Percentiles rank a stretch among this genome's conserved stretches.
Conservation (phyloP, 2,329 filamentous ascomycete species). For the Scedosporium aurantiacum region DNA sequence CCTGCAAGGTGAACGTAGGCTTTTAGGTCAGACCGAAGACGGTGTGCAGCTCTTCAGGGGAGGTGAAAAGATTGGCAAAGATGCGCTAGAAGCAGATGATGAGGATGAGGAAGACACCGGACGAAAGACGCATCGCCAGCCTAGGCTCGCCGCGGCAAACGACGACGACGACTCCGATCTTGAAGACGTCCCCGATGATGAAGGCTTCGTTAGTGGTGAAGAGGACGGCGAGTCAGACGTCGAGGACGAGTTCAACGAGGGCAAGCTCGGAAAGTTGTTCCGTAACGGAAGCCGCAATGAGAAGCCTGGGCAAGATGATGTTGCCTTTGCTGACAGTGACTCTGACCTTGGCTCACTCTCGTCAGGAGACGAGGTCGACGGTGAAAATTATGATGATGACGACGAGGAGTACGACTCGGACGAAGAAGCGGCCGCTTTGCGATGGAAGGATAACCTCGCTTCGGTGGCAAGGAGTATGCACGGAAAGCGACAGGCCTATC, state of each 20-base stretch:
- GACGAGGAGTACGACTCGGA: slow-evolving; percentile 44
- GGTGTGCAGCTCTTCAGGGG: slow-evolving; percentile 80
- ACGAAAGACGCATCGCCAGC: slow-evolving; percentile 45
- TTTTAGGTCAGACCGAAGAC: slow-evolving; percentile 72
- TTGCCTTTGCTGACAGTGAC: slow-evolving; percentile 92
- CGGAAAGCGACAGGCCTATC: slow-evolving; percentile 58
- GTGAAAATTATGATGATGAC: slow-evolving; percentile 35
- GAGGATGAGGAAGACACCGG: slow-evolving; percentile 43
- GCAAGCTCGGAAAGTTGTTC: slow-evolving; percentile 51
- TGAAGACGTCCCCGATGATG: slow-evolving; percentile 28
- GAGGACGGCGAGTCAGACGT: slow-evolving; percentile 19
- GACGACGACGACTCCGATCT: slow-evolving; percentile 42
- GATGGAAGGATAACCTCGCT: slow-evolving; percentile 83
- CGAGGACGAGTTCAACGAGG: slow-evolving; percentile 46
- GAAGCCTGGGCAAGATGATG: slow-evolving; percentile 51
- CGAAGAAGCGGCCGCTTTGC: slow-evolving; percentile 61
- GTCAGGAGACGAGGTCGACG: slow-evolving; percentile 13
- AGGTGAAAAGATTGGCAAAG: slow-evolving; percentile 54
- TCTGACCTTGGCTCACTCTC: slow-evolving; percentile 90
- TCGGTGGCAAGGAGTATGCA: slow-evolving; percentile 65
- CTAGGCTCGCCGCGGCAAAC: slow-evolving; percentile 49
- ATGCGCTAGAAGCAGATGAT: slow-evolving; percentile 32
- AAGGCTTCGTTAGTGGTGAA: slow-evolving; percentile 30
- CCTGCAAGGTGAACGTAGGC: slow-evolving; percentile 68
- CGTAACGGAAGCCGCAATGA: slow-evolving; percentile 31